phyloP scores from a whole-genome alignment of 768 basidiomycete genomes.

The Amanita rubescens region DNA sequence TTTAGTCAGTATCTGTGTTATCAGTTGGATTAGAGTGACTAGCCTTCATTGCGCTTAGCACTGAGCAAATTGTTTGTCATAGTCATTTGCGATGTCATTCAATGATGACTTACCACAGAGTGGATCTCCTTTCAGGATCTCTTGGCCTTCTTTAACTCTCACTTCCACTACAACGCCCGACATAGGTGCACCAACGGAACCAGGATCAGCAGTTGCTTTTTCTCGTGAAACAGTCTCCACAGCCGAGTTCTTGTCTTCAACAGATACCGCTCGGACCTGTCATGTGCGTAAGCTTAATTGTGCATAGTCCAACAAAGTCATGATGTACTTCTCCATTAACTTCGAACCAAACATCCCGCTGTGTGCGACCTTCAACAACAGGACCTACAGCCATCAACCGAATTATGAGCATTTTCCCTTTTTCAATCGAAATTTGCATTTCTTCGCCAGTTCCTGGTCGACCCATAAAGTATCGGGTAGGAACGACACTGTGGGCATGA shows the following conservation, averaged over 20 bases:
- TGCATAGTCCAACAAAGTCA: conserved; percentile 6
- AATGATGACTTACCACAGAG: conserved; percentile 61
- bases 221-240: conserved; percentile 93
- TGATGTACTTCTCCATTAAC: conserved; percentile 90
- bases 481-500: conserved; percentile 61
- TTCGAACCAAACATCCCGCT: conserved; percentile 98
- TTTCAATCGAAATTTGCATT: conserved; percentile 93
- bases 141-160: conserved; percentile 93
- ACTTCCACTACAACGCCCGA: conserved; percentile 98
- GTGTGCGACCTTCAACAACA: conserved; percentile 84
- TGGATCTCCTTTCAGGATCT: conserved; percentile 98
- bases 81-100: conserved; percentile 11
- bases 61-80: conserved; percentile 30
- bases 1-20: background rate
- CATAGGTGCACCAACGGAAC: conserved; percentile 97
- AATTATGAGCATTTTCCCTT: conserved; percentile 95
- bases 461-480: conserved; percentile 95
- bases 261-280: conserved; percentile 87
- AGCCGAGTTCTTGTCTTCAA: conserved; percentile 96
- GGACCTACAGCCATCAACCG: conserved; percentile 93
- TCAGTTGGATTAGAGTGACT: conserved; percentile 18
- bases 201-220: conserved; percentile 89
- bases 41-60: conserved; percentile 96
- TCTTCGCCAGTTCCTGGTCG: conserved; percentile 91
- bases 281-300: conserved; percentile 10